Evolutionary conservation across 495 filamentous ascomycete genomes (phyloP).

Genomic region (Daldinia loculata): DNA sequence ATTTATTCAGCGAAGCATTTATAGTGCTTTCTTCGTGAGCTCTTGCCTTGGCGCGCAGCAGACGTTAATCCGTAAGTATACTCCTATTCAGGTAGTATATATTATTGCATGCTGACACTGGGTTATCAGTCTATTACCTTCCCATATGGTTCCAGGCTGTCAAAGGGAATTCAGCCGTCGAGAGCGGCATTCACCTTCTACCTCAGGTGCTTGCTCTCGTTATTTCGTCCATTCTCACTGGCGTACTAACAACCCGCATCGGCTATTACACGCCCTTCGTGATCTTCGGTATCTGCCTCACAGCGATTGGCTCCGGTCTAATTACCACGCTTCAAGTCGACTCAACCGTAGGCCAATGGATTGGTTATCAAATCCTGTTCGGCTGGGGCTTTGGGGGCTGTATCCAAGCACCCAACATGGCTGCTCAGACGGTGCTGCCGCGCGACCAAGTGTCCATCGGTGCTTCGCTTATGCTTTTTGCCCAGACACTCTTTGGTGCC

Average conservation of each 20-base stretch:
- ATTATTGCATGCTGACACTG: background rate
- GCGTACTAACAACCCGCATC: slow-evolving; percentile 61
- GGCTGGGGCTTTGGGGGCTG: slow-evolving; percentile 74
- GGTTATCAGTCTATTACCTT: slow-evolving; percentile 56
- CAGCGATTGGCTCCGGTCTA: slow-evolving; percentile 68
- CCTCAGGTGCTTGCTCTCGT: slow-evolving; percentile 54
- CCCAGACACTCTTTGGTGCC: slow-evolving; percentile 75
- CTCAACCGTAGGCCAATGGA: slow-evolving; percentile 65
- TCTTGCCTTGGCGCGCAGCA: slow-evolving; percentile 59
- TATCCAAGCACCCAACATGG: slow-evolving; percentile 69
- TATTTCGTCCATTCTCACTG: slow-evolving; percentile 51
- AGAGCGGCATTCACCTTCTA: slow-evolving; percentile 61
- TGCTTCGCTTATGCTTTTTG: slow-evolving; percentile 71
- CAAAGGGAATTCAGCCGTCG: slow-evolving; percentile 60
- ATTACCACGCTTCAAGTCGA: slow-evolving; percentile 66
- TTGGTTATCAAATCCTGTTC: slow-evolving; percentile 71
- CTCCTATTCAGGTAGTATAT: slow-evolving; percentile 46
- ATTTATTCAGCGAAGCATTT: slow-evolving; percentile 63
- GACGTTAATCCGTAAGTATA: slow-evolving; percentile 58
- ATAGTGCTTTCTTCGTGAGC: background rate
- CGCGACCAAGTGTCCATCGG: slow-evolving; percentile 71
- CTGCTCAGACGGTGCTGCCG: slow-evolving; percentile 71
- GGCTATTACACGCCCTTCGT: slow-evolving; percentile 68
- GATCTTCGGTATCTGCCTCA: slow-evolving; percentile 60
- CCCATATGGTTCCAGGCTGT: slow-evolving; percentile 77